Evolutionary conservation across 306 rosid species (phyloP).

Genomic region (Pterocarpus santalinus): DNA sequence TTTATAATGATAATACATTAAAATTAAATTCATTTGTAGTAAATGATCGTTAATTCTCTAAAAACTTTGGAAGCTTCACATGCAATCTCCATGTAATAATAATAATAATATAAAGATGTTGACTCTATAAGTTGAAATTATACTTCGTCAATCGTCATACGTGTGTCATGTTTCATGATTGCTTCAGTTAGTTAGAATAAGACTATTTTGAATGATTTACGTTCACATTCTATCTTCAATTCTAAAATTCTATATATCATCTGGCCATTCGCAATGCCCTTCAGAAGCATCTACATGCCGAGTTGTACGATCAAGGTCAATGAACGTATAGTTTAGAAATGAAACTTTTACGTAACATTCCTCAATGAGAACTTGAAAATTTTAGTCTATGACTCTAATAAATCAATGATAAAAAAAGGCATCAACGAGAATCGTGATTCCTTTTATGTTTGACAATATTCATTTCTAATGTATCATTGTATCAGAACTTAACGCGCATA

Average conservation of each 20-base stretch:
- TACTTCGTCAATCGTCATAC: background rate
- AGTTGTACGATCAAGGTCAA: slow-evolving; percentile 5
- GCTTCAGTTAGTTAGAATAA: background rate
- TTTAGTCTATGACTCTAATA: background rate
- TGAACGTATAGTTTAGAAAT: background rate
- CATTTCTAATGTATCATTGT: too few species aligned
- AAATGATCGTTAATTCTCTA: too few species aligned
- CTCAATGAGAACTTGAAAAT: background rate
- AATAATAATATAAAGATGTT: background rate
- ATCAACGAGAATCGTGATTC: background rate
- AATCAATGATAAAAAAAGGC: background rate
- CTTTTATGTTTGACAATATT: background rate
- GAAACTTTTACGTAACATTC: background rate
- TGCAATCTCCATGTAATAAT: background rate
- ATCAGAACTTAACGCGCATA: background rate
- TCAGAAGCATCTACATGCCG: background rate
- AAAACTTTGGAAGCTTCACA: too few species aligned
- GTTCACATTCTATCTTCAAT: slow-evolving; percentile 20
- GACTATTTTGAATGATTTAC: background rate
- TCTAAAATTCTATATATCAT: background rate
- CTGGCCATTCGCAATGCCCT: background rate
- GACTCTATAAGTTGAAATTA: background rate
- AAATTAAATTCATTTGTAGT: too few species aligned
- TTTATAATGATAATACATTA: too few species aligned
- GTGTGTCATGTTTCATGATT: slow-evolving; percentile 2